phyloP scores from a whole-genome alignment of 2,329 filamentous ascomycete genomes.

The Xylariaceae sp. region DNA sequence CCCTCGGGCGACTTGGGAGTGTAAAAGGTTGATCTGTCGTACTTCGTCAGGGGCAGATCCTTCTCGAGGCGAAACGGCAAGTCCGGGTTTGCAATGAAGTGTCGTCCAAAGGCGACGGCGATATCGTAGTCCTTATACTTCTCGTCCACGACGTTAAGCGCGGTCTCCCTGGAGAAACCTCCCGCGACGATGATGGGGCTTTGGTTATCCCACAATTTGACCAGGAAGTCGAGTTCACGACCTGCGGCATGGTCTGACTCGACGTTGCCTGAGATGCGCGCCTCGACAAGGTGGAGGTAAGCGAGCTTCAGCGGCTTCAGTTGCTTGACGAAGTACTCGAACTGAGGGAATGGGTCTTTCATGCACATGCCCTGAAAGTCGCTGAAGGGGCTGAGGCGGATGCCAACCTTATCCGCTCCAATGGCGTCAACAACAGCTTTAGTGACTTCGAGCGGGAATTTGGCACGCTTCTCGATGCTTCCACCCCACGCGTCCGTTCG shows the following conservation, averaged over 20 bases:
- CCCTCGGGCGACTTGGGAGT: constrained; percentile 14
- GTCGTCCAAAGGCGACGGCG: constrained; percentile 44
- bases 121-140: constrained; percentile 38
- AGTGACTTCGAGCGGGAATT: constrained; percentile 50
- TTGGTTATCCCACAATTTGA: constrained; percentile 41
- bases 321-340: constrained; percentile 47
- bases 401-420: constrained; percentile 45
- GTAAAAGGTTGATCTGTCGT: constrained; percentile 45
- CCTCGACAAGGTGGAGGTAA: constrained; percentile 56
- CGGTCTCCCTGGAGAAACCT: constrained; percentile 36
- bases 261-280: constrained; percentile 40
- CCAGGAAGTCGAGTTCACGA: constrained; percentile 39
- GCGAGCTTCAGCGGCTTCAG: constrained; percentile 50
- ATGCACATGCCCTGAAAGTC: constrained; percentile 57
- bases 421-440: constrained; percentile 50
- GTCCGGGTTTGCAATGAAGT: constrained; percentile 47
- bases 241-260: constrained; percentile 35
- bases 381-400: constrained; percentile 52
- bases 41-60: constrained; percentile 39
- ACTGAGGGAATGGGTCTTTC: constrained; percentile 54
- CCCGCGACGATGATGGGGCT: constrained; percentile 46
- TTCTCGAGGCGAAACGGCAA: constrained; percentile 41
- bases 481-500: constrained; percentile 55
- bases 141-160: constrained; percentile 37
- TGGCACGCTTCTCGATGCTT: constrained; percentile 50